phyloP scores from a whole-genome alignment of 352 stramenopile species.

The Globisporangium middletonii region DNA sequence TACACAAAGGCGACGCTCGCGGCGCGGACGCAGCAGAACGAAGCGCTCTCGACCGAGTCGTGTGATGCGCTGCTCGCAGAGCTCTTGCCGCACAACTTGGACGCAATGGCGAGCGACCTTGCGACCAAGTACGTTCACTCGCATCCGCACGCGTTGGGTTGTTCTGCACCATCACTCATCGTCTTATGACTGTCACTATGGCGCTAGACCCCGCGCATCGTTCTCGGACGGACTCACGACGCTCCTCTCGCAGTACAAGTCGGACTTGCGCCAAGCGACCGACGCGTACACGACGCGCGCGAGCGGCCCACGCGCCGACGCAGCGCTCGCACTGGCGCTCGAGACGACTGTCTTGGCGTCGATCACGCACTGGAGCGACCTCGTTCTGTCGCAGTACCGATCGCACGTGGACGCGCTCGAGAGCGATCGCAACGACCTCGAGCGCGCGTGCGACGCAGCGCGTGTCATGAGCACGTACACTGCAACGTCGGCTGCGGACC shows the following conservation, averaged over 20 bases:
- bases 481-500: conserved; percentile 27
- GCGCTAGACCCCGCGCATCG: conserved; percentile 24
- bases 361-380: conserved; percentile 35
- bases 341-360: conserved; percentile 30
- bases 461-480: conserved; percentile 22
- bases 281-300: conserved; percentile 28
- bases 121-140: conserved; percentile 11
- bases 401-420: conserved; percentile 25
- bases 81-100: conserved; percentile 34
- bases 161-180: neutral
- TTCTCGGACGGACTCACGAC: conserved; percentile 46
- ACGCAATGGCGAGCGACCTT: conserved; percentile 29
- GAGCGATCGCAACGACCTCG: conserved; percentile 23
- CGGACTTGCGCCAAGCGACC: conserved; percentile 35
- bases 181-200: neutral
- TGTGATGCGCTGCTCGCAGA: conserved; percentile 15
- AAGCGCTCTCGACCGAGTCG: conserved; percentile 4
- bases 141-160: neutral
- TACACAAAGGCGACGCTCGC: conserved; percentile 13
- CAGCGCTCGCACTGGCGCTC: conserved; percentile 28
- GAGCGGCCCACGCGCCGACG: conserved; percentile 21
- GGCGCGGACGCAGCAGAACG: conserved; percentile 13
- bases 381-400: conserved; percentile 48
- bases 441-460: conserved; percentile 19
- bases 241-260: conserved; percentile 57